These are phyloP conservation scores for Entoloma clypeatum DNA, from an alignment of 1,284 basidiomycete genomes.

Conservation along the genomic window DNA sequence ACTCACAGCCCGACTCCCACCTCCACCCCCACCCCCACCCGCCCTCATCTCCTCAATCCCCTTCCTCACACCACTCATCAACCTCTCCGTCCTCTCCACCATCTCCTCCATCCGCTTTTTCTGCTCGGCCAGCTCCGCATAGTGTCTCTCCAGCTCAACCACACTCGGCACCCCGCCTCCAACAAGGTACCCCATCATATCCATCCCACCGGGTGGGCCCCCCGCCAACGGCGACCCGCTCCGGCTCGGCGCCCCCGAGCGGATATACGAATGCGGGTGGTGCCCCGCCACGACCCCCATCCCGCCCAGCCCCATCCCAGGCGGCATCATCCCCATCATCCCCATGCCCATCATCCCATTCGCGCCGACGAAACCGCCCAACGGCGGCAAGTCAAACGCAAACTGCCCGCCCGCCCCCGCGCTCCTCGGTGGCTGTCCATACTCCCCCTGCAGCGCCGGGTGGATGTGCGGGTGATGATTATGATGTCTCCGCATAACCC, in stretches of 20 bases:
- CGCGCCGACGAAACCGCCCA: no score
- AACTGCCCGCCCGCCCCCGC: slow-evolving; percentile 15
- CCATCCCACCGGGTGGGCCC: slow-evolving; percentile 18
- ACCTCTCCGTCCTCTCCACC: slow-evolving; percentile 65
- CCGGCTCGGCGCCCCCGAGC: slow-evolving; percentile 59
- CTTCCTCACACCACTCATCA: slow-evolving; percentile 66
- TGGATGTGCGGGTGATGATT: slow-evolving; percentile 16
- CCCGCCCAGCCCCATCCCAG: no score
- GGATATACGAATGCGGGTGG: slow-evolving; percentile 53
- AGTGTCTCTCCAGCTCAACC: slow-evolving; percentile 66
- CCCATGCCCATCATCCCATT: no score
- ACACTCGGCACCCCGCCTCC: slow-evolving; percentile 45
- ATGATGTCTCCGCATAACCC: slow-evolving; percentile 1
- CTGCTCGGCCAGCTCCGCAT: slow-evolving; percentile 56
- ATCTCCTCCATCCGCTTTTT: slow-evolving; percentile 63
- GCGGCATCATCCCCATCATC: no score
- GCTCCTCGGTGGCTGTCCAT: slow-evolving; percentile 6
- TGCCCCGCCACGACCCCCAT: no score
- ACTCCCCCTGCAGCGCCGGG: slow-evolving; percentile 15
- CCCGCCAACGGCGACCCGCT: slow-evolving; percentile 24
- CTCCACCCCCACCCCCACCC: slow-evolving; percentile 9
- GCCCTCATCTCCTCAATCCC: slow-evolving; percentile 69
- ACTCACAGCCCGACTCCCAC: slow-evolving; percentile 14
- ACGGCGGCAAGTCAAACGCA: slow-evolving; percentile 16
- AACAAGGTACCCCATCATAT: slow-evolving; percentile 8